Evolutionary conservation across 2,329 filamentous ascomycete genomes (phyloP).

Genomic region (Ceratocystis lukuohia): DNA sequence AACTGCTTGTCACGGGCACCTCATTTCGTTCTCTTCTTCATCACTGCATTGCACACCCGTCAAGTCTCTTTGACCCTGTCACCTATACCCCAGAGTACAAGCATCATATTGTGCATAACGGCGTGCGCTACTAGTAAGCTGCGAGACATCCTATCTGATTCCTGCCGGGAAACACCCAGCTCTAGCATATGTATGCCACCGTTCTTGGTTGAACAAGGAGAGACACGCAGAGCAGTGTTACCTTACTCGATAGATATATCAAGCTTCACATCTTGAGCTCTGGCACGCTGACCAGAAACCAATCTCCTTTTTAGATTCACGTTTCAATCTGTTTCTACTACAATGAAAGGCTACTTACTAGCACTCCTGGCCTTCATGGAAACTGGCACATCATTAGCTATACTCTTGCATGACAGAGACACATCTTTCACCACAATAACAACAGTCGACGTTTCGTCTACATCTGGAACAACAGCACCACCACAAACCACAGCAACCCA

Average conservation of each 20-base stretch:
- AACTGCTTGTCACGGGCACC: neutral
- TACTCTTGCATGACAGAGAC: neutral
- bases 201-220: neutral
- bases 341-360: neutral
- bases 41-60: no score
- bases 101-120: no score
- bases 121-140: no score
- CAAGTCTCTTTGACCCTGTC: no score
- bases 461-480: conserved; percentile 4
- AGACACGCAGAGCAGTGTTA: neutral
- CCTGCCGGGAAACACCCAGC: neutral
- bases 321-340: neutral
- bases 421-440: neutral
- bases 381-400: neutral
- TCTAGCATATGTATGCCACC: neutral
- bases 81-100: no score
- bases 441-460: neutral
- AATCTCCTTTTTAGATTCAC: neutral
- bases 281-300: neutral
- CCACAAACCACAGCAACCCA: neutral
- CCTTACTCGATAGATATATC: neutral
- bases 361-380: neutral
- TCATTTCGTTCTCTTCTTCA: neutral
- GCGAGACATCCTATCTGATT: no score
- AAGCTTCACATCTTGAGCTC: neutral